Evolutionary conservation across 306 rosid species (phyloP).

Genomic region (Crataegus laevigata): DNA sequence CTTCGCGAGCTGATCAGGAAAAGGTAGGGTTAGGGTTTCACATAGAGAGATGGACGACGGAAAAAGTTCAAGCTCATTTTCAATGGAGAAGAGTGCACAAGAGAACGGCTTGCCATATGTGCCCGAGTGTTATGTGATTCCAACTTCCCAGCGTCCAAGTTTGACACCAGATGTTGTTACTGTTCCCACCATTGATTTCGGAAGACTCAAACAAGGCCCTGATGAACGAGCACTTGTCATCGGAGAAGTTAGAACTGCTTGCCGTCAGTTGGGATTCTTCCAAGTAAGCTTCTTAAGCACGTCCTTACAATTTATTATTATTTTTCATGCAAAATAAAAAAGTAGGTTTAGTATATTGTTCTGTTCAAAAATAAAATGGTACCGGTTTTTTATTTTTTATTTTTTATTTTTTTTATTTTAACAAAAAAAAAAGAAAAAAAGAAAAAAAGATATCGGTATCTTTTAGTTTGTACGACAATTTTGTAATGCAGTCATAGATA

Average conservation of each 20-base stretch:
- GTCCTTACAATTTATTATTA: rapidly evolving
- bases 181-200: conserved; percentile 34
- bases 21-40: not conserved
- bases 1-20: not conserved
- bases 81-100: conserved; percentile 29
- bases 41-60: not conserved
- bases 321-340: too few relatives aligned
- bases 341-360: not conserved
- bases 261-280: conserved; percentile 42
- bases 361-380: too few relatives aligned
- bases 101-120: conserved; percentile 35
- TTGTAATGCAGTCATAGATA: too few relatives aligned
- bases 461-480: too few relatives aligned
- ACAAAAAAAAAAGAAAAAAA: too few relatives aligned
- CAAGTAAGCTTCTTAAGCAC: conserved; percentile 11
- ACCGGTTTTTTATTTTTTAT: too few relatives aligned
- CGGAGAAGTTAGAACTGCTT: conserved; percentile 22
- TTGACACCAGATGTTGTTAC: conserved; percentile 11
- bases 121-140: conserved; percentile 29
- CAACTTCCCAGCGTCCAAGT: conserved; percentile 26
- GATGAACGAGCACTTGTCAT: conserved; percentile 11
- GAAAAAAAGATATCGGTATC: too few relatives aligned
- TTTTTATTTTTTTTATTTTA: too few relatives aligned
- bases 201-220: conserved; percentile 20
- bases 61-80: conserved; percentile 19